A percentile compares a stretch with the other conserved stretches of the same genome.
Conservation (phyloP, 106 monocot genomes). For the Gastrodia elata region DNA sequence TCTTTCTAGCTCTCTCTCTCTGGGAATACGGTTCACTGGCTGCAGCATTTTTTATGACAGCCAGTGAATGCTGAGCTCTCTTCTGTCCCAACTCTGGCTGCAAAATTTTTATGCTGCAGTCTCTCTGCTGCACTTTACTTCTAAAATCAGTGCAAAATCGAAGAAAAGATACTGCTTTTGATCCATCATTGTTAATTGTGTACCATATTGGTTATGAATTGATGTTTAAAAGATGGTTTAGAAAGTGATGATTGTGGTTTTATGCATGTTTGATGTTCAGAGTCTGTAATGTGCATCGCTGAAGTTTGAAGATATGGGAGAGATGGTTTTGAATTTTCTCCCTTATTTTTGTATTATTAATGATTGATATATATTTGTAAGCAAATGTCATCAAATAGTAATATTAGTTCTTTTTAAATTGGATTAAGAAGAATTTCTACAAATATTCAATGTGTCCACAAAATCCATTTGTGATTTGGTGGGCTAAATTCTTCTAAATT, state of each 20-base stretch:
- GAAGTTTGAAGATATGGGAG: constrained; percentile 15
- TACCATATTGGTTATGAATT: background rate
- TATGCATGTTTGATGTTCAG: background rate
- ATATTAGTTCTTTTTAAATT: too few species aligned
- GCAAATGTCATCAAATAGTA: too few species aligned
- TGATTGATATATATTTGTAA: too few species aligned
- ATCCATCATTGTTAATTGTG: background rate
- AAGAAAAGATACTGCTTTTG: background rate
- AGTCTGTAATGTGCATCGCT: background rate
- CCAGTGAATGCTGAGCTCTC: background rate
- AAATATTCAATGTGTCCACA: too few species aligned
- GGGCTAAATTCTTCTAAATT: too few species aligned
- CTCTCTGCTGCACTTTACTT: background rate
- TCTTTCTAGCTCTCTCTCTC: background rate
- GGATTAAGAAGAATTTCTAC: too few species aligned
- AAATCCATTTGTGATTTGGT: too few species aligned
- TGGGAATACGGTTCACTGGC: background rate
- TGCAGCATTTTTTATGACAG: constrained; percentile 10
- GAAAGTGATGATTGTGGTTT: background rate
- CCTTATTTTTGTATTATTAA: background rate
- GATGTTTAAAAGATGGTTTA: background rate
- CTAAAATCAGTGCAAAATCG: background rate
- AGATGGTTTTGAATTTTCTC: constrained; percentile 42
- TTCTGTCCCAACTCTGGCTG: constrained; percentile 15
- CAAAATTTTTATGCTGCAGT: constrained; percentile 19